Evolutionary conservation across 2,329 filamentous ascomycete genomes (phyloP).

Genomic region (Blastomyces parvus): DNA sequence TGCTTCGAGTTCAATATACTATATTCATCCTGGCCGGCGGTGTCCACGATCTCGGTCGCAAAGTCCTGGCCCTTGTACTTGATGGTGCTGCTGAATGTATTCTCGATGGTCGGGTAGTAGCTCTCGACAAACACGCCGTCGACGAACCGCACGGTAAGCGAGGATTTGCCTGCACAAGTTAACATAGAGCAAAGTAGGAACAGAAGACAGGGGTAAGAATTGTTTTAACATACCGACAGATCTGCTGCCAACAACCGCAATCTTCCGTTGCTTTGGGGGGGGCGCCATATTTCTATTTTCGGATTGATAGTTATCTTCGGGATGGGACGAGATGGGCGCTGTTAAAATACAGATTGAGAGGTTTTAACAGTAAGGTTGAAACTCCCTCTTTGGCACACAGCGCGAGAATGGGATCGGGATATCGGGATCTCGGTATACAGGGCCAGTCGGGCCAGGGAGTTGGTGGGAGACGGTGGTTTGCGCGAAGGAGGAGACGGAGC

Average conservation of each 20-base stretch:
- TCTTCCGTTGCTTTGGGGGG: slow-evolving; percentile 79
- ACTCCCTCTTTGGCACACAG: no score
- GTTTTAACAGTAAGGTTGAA: not conserved
- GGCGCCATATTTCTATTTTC: slow-evolving; percentile 56
- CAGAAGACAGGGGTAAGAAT: not conserved
- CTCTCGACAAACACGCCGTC: slow-evolving; percentile 97
- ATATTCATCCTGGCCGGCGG: slow-evolving; percentile 97
- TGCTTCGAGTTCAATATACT: slow-evolving; percentile 97
- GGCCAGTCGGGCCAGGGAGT: not conserved
- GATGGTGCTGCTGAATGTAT: slow-evolving; percentile 95
- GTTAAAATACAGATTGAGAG: not conserved
- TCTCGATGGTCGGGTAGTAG: slow-evolving; percentile 98
- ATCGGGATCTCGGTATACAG: no score
- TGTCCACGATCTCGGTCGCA: slow-evolving; percentile 95
- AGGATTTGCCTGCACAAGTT: slow-evolving; percentile 70
- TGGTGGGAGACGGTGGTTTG: no score
- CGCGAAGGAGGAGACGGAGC: not conserved
- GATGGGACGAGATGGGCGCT: not conserved
- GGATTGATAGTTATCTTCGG: not conserved
- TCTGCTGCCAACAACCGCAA: slow-evolving; percentile 89
- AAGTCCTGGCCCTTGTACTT: slow-evolving; percentile 88
- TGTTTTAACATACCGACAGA: slow-evolving; percentile 62
- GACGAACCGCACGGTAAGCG: slow-evolving; percentile 91
- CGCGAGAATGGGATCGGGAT: no score
- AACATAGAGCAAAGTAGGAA: not conserved